These are phyloP conservation scores for sweet orange (Citrus sinensis) DNA, from an alignment of 345 rosid species.

Conservation along the genomic window DNA sequence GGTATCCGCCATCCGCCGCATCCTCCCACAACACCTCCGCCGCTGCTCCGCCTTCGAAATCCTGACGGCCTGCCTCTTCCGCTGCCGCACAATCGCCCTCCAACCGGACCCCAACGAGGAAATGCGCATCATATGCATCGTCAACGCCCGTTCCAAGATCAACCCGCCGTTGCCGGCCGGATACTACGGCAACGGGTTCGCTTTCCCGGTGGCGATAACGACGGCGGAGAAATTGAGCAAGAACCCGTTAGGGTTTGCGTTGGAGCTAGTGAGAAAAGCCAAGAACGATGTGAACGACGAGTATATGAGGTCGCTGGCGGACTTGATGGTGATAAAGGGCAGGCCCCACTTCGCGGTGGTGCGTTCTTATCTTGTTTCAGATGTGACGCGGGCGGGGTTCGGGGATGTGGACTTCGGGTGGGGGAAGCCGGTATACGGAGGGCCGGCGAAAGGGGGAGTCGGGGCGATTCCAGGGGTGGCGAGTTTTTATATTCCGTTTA, in stretches of 20 bases:
- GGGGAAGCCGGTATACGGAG: conserved; percentile 53
- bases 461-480: conserved; percentile 38
- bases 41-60: conserved; percentile 38
- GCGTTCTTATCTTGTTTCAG: conserved; percentile 35
- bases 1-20: conserved; percentile 31
- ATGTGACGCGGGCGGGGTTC: conserved; percentile 35
- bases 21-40: conserved; percentile 33
- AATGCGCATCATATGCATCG: conserved; percentile 40
- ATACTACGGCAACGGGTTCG: conserved; percentile 53
- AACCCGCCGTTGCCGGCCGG: conserved; percentile 41
- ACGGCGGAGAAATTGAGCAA: conserved; percentile 32
- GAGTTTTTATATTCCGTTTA: conserved; percentile 30
- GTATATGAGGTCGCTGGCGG: conserved; percentile 48
- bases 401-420: conserved; percentile 44
- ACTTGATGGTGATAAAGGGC: conserved; percentile 42
- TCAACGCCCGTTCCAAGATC: conserved; percentile 41
- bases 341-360: conserved; percentile 36
- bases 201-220: conserved; percentile 34
- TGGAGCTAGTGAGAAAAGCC: conserved; percentile 40
- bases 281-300: conserved; percentile 49
- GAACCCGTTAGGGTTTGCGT: conserved; percentile 46
- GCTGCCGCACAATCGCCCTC: conserved; percentile 50
- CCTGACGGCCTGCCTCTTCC: conserved; percentile 53
- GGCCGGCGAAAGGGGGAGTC: conserved; percentile 39
- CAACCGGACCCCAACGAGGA: conserved; percentile 43